phyloP scores from a whole-genome alignment of 257 asterid species.

The Forsythia suspensa region DNA sequence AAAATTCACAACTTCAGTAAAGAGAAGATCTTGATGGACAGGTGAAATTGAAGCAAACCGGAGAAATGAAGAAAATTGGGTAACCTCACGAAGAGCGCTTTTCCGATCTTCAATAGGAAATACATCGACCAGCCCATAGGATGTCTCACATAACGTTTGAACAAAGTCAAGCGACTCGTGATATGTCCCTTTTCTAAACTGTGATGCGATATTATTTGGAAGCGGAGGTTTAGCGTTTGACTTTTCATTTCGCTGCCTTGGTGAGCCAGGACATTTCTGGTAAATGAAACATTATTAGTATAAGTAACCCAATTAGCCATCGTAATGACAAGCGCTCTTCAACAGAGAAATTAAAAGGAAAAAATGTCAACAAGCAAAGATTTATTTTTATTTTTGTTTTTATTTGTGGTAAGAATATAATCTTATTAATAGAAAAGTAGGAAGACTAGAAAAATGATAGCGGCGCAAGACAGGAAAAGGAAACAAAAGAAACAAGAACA shows the following conservation, averaged over 20 bases:
- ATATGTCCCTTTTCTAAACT: constrained; percentile 87
- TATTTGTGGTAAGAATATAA: background rate
- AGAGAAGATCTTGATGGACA: constrained; percentile 21
- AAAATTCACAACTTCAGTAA: constrained; percentile 35
- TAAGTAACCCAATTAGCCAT: background rate
- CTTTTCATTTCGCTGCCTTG: constrained; percentile 61
- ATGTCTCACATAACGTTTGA: constrained; percentile 85
- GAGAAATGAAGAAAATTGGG: constrained; percentile 14
- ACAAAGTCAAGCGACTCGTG: constrained; percentile 97
- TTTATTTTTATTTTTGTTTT: background rate
- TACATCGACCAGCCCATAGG: constrained; percentile 91
- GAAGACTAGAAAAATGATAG: background rate
- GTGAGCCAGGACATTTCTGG: constrained; percentile 82
- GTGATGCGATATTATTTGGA: constrained; percentile 72
- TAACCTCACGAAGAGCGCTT: constrained; percentile 90
- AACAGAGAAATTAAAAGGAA: constrained; percentile 16
- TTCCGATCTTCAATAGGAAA: constrained; percentile 94
- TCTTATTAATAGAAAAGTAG: background rate
- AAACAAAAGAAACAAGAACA: background rate
- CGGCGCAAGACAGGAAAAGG: background rate
- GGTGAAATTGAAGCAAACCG: constrained; percentile 15
- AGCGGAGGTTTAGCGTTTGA: constrained; percentile 87
- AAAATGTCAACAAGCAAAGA: background rate
- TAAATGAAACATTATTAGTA: background rate
- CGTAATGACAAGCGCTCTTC: background rate